A percentile compares a stretch with the other conserved stretches of the same genome.
Evolutionary conservation across 2,329 filamentous ascomycete species (phyloP).

Genomic region (Pseudogymnoascus sp.): DNA sequence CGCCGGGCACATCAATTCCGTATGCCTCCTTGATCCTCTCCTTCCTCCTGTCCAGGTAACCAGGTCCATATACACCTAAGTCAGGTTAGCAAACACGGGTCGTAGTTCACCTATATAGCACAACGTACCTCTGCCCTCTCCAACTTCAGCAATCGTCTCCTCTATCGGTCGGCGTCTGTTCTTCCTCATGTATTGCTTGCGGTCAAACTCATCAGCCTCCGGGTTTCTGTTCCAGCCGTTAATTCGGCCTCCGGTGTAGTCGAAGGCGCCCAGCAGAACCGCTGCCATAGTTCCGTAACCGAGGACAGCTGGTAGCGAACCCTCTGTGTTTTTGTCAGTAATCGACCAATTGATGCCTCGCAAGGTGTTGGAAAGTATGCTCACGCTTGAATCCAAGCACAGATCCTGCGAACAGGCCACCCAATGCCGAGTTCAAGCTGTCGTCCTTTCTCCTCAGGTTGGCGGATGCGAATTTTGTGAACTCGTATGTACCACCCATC

Average conservation of each 20-base stretch:
- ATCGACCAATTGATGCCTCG: background rate
- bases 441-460: constrained; percentile 65
- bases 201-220: constrained; percentile 54
- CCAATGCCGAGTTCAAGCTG: constrained; percentile 54
- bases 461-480: constrained; percentile 55
- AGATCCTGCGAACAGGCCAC: constrained; percentile 57
- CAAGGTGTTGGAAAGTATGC: constrained; percentile 16
- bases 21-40: constrained; percentile 62
- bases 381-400: constrained; percentile 55
- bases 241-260: constrained; percentile 54
- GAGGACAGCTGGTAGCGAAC: constrained; percentile 48
- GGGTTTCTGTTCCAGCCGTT: constrained; percentile 42
- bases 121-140: constrained; percentile 60
- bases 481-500: constrained; percentile 61
- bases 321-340: constrained; percentile 9
- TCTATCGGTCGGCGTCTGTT: constrained; percentile 55
- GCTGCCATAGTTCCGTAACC: constrained; percentile 54
- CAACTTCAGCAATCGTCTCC: constrained; percentile 58
- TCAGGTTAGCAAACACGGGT: constrained; percentile 12
- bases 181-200: constrained; percentile 55
- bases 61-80: constrained; percentile 57
- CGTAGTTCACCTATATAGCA: background rate
- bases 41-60: constrained; percentile 60
- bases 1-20: constrained; percentile 52
- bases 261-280: constrained; percentile 49